Evolutionary conservation across 2,329 filamentous ascomycete species (phyloP), one percentile per base, ranked within the genome.

Genomic region (Ascochyta koolunga): DNA sequence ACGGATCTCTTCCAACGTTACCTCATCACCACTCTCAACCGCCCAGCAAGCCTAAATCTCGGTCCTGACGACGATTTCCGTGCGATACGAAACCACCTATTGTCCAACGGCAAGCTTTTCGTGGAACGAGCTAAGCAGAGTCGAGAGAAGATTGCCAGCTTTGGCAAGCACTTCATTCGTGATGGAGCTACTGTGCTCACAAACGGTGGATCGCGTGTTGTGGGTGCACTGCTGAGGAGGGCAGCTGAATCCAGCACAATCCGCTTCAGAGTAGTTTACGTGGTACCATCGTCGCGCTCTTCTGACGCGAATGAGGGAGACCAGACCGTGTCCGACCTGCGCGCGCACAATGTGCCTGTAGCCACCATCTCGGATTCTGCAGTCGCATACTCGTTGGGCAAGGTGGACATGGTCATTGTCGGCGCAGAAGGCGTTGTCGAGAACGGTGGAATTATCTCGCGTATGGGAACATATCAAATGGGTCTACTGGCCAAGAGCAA

Each of bases 1-100:
- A 96, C 93, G 56, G 93, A 97, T 74, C 86, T 98, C 54, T 98
- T 99, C 81, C 90, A 95, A 74, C 89, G 93, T 72, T 98, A 96
- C 77, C 86, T 99, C 65, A 89, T 96, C 68, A 86, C 87, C 51
- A 91, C 83, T 18, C 75, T 88, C 65, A 83, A 87, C 72, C 76
- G 82, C 57, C 80, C 83, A 15, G 65, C 68, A 16, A 70, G 68
- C 49, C 50, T 72, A 32, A 69, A 70, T 35, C 71, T 80, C 6
- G 80, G 80, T 19, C 79, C 81, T 2, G 77, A 77, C 9, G 82
- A 81, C n/a, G 87, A 89, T 70, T 98, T 98, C 75, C 89, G 93
- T 59, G 86, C 88, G 44, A 89, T 96, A 50, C 84, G 90, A 60
- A 86, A 88, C 68, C 91, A 97, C 77, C 82, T 98, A 24, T 81